A percentile compares a stretch with the other conserved stretches of the same genome.
phyloP scores from a whole-genome alignment of 2,329 filamentous ascomycete genomes.

The Claviceps spartinae region DNA sequence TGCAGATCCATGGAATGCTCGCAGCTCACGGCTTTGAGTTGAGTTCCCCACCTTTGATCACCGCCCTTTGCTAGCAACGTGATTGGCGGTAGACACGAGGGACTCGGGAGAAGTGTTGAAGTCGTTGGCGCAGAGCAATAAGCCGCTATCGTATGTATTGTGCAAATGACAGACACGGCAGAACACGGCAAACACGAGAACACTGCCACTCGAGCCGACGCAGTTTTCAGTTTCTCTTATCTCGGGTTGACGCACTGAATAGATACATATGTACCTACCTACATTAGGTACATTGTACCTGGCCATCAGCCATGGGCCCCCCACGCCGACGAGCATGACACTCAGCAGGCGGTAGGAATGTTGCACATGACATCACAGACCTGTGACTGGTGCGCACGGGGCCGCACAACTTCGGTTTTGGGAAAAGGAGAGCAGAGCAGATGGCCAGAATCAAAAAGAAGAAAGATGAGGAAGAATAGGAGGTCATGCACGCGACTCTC shows the following conservation, averaged over 20 bases:
- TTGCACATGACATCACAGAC: background rate
- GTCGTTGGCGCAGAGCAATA: background rate
- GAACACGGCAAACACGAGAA: background rate
- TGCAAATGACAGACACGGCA: background rate
- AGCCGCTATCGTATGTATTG: background rate
- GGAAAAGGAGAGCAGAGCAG: background rate
- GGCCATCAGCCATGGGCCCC: background rate
- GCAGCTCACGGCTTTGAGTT: no score
- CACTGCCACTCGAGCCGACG: background rate
- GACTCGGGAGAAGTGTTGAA: background rate
- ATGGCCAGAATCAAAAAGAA: background rate
- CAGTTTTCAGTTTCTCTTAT: background rate
- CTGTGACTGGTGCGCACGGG: background rate
- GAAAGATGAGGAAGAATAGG: no score
- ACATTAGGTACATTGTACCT: no score
- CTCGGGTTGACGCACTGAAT: background rate
- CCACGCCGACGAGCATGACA: no score
- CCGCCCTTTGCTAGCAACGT: no score
- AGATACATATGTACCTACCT: no score
- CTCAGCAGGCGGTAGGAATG: background rate
- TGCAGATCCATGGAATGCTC: no score
- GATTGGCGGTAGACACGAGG: no score
- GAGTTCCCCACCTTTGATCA: no score
- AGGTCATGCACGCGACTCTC: no score
- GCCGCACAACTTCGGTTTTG: background rate